Percentiles rank a stretch among this genome's conserved stretches.
phyloP scores from a whole-genome alignment of 352 stramenopile species.

The Phytophthora niederhauseri region DNA sequence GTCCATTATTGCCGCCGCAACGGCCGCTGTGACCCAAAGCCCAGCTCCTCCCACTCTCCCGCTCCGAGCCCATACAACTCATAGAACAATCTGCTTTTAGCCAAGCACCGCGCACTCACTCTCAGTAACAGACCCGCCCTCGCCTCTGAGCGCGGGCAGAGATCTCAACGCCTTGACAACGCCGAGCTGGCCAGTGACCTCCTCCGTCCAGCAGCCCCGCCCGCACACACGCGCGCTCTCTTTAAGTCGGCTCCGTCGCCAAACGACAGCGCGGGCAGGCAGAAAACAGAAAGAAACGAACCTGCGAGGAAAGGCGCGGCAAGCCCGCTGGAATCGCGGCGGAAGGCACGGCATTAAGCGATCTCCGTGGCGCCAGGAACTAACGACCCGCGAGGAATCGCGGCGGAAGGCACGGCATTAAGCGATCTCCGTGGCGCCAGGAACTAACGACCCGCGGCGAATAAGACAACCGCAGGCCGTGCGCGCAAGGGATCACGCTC shows the following conservation, averaged over 20 bases:
- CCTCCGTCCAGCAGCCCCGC: not conserved
- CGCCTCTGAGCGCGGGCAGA: not conserved
- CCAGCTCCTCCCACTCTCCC: conserved; percentile 3
- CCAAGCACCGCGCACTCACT: too few species aligned
- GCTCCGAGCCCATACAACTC: too few species aligned
- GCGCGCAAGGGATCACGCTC: conserved; percentile 2
- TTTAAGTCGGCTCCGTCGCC: not conserved
- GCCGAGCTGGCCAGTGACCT: not conserved
- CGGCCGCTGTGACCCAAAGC: not conserved
- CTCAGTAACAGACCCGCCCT: too few species aligned
- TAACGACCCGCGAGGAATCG: conserved; percentile 6
- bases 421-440: conserved; percentile 5
- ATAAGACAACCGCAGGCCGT: conserved; percentile 18
- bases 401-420: conserved; percentile 19
- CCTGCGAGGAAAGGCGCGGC: conserved; percentile 38
- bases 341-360: conserved; percentile 20
- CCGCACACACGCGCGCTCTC: not conserved
- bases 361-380: conserved; percentile 4
- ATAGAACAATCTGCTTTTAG: not conserved
- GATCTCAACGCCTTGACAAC: not conserved
- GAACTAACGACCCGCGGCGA: conserved; percentile 11
- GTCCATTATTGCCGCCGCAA: not conserved
- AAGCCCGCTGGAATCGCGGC: conserved; percentile 22
- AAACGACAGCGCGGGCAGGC: not conserved
- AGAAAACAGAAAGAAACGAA: conserved; percentile 39